Base-by-base conservation (phyloP, 768 basidiomycete species). In the Austroboletus festivus region DNA sequence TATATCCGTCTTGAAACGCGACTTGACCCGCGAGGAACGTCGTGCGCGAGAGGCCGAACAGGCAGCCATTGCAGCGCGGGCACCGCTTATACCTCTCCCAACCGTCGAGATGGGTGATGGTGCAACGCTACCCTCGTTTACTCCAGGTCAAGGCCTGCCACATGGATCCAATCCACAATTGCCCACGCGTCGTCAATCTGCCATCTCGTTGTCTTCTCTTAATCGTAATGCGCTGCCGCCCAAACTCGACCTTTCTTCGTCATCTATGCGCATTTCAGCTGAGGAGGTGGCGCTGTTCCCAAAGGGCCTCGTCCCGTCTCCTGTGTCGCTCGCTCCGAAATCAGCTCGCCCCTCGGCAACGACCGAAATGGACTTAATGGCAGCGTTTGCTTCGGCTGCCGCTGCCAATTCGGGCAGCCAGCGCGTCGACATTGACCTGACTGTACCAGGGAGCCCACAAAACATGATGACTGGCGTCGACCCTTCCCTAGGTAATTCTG, bases 171-270 rank as follows among this genome's bases (percentile, higher is more conserved):
- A 57, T 52, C 52, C 54, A 21, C 66, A 42, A 53, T 23, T 63
- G 11, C 60, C 71, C 38, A 71, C 72, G 30, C 79, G 86, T 37
- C 81, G 89, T 5, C 82, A 78, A 38, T 91, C 89, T 8, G 79
- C 85, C 12, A 86, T 92, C 34, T 89, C 88, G 4, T 74, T 91
- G 31, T 89, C 87, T 11, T 87, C 88, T 5, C 77, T 92, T 11
- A 84, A 87, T 38, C 78, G 89, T 21, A 85, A 83, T 2, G 68
- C 76, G 5, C 74, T 85, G 48, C 85, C 85, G 18, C 79, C 79
- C 45, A 90, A 89, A 57, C 79, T 91, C n/a, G 89, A 92, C 59
- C 73, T 92, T 5, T 87, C 89, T n/a, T 74, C 85, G 1, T 68
- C 81, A 12, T 71, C 82, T 11, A 72, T 89, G 47, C 80, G 82